Conservation (phyloP, 169 alveolate species). For the Plasmodium berghei region DNA sequence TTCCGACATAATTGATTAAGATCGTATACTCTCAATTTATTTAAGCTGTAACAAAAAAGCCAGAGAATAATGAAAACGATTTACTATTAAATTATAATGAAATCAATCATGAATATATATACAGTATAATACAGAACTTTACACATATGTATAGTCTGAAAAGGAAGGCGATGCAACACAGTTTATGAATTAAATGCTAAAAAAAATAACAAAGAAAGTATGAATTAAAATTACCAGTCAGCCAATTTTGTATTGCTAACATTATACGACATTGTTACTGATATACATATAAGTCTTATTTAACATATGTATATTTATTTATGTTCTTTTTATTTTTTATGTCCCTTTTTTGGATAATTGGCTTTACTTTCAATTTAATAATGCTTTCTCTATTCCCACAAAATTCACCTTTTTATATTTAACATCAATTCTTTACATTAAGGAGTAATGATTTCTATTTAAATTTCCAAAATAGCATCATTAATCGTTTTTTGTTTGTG, state of each 20-base stretch:
- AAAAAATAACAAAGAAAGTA: background rate
- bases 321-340: background rate
- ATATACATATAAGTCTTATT: constrained; percentile 3
- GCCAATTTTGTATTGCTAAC: constrained; percentile 63
- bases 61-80: background rate
- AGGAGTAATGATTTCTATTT: too few species aligned
- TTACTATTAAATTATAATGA: background rate
- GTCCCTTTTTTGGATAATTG: constrained; percentile 5
- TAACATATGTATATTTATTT: background rate
- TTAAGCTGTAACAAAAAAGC: constrained; percentile 40
- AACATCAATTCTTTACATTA: background rate
- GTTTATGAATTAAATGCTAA: background rate
- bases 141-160: background rate
- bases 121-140: background rate
- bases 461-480: too few species aligned
- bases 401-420: background rate
- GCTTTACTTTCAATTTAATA: background rate
- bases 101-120: background rate
- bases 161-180: background rate
- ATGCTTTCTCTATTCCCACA: background rate
- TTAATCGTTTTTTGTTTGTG: too few species aligned
- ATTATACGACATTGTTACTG: constrained; percentile 64
- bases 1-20: constrained; percentile 73
- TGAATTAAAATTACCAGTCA: constrained; percentile 40
- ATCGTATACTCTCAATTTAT: constrained; percentile 69